phyloP scores from a whole-genome alignment of 208 protist genomes.

The Acanthamoeba pearcei region DNA sequence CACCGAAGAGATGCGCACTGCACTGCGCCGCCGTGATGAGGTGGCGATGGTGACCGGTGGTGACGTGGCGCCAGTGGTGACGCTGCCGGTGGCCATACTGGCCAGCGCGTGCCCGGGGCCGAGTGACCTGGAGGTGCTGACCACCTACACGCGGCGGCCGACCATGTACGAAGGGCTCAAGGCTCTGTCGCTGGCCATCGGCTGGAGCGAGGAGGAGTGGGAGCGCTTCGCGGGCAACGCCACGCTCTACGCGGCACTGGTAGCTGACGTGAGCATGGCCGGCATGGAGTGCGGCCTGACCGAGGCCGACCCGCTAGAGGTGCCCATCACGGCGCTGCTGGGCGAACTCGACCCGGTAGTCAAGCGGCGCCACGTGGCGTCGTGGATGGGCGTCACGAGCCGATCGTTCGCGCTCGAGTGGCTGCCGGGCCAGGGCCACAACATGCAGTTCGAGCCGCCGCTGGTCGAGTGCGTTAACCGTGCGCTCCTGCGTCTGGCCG shows the following conservation, averaged over 20 bases:
- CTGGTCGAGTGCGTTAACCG: constrained; percentile 30
- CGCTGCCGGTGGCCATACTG: constrained; percentile 1
- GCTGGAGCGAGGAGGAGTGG: constrained; percentile 72
- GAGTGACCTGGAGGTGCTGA: constrained; percentile 48
- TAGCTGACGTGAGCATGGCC: constrained; percentile 62
- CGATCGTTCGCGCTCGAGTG: constrained; percentile 22
- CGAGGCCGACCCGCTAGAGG: constrained; percentile 16
- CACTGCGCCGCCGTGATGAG: neutral
- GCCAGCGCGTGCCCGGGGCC: constrained; percentile 44
- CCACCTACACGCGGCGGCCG: neutral
- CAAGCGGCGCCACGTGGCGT: constrained; percentile 16
- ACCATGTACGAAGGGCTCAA: constrained; percentile 63
- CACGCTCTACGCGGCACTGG: constrained; percentile 48
- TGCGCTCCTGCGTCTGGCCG: neutral
- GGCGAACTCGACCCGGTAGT: constrained; percentile 56
- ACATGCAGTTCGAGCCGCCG: constrained; percentile 69
- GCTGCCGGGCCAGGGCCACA: constrained; percentile 41
- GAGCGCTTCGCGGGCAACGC: constrained; percentile 53
- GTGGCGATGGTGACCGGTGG: neutral
- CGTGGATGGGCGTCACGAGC: constrained; percentile 37
- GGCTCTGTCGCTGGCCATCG: constrained; percentile 51
- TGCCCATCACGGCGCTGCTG: constrained; percentile 38
- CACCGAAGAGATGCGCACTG: constrained; percentile 43
- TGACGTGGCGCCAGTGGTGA: neutral
- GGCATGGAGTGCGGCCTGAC: neutral